Evolutionary conservation across 495 filamentous ascomycete species (phyloP).

Genomic region (Cercophora newfieldiana): DNA sequence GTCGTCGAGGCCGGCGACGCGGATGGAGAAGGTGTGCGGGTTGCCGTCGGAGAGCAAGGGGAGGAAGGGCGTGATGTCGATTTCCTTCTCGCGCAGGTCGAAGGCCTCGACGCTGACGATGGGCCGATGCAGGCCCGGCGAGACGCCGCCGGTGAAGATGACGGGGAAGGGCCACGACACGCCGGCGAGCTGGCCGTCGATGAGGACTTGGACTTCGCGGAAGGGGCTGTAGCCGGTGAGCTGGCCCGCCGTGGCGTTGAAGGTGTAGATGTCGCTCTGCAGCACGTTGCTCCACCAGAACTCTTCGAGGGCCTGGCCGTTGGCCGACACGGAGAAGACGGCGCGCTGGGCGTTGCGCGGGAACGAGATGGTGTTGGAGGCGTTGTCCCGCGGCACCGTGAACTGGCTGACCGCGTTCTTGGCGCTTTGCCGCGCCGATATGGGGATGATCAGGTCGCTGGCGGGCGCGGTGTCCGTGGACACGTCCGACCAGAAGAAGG

Average conservation of each 20-base stretch:
- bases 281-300: slow-evolving; percentile 90
- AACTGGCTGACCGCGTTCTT: slow-evolving; percentile 64
- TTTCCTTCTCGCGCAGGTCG: slow-evolving; percentile 77
- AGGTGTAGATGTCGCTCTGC: slow-evolving; percentile 61
- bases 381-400: slow-evolving; percentile 64
- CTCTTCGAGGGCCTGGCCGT: slow-evolving; percentile 76
- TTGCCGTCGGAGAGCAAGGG: slow-evolving; percentile 64
- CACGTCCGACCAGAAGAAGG: slow-evolving; percentile 60
- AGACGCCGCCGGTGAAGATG: slow-evolving; percentile 86
- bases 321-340: slow-evolving; percentile 73
- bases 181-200: slow-evolving; percentile 74
- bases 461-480: slow-evolving; percentile 44
- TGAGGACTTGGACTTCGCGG: slow-evolving; percentile 77
- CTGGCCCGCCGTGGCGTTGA: slow-evolving; percentile 53
- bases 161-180: slow-evolving; percentile 84
- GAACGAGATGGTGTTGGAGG: slow-evolving; percentile 57
- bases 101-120: slow-evolving; percentile 85
- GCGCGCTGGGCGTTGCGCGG: slow-evolving; percentile 67
- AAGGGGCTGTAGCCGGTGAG: slow-evolving; percentile 76
- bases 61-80: slow-evolving; percentile 81
- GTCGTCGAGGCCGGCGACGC: slow-evolving; percentile 63
- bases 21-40: slow-evolving; percentile 70
- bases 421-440: slow-evolving; percentile 61
- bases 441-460: slow-evolving; percentile 70
- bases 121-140: slow-evolving; percentile 78